Percentiles rank a stretch among this genome's conserved stretches.
Conservation (phyloP, 306 rosid genomes). For the Pyrus pyrifolia region DNA sequence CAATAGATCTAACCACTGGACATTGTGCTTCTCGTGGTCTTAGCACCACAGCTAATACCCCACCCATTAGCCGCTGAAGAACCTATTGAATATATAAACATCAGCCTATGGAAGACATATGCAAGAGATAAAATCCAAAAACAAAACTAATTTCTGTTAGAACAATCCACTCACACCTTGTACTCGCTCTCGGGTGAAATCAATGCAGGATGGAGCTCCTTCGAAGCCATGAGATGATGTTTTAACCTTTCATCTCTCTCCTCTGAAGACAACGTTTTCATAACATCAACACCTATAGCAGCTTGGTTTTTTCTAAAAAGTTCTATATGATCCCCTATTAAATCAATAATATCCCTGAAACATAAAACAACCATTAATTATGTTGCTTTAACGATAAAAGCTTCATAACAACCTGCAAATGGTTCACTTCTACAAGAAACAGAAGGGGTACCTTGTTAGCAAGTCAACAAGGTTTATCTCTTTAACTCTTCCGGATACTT, state of each 20-base stretch:
- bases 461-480: slow-evolving; percentile 86
- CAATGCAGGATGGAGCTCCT: slow-evolving; percentile 96
- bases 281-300: slow-evolving; percentile 77
- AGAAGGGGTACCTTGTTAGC: slow-evolving; percentile 65
- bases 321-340: slow-evolving; percentile 81
- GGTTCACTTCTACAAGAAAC: slow-evolving; percentile 13
- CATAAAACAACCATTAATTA: slow-evolving; percentile 5
- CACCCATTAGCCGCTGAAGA: slow-evolving; percentile 85
- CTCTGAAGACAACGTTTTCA: slow-evolving; percentile 86
- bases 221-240: slow-evolving; percentile 70
- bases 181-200: slow-evolving; percentile 98
- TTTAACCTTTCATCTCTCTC: slow-evolving; percentile 95
- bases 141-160: slow-evolving; percentile 24
- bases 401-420: slow-evolving; percentile 13
- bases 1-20: slow-evolving; percentile 75
- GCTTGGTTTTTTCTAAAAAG: slow-evolving; percentile 96
- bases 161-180: slow-evolving; percentile 98
- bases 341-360: slow-evolving; percentile 79
- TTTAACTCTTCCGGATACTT: slow-evolving; percentile 66
- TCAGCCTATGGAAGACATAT: slow-evolving; percentile 19
- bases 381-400: background rate
- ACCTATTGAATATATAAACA: slow-evolving; percentile 38
- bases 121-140: slow-evolving; percentile 19
- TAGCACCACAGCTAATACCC: slow-evolving; percentile 72
- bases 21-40: slow-evolving; percentile 74